These are phyloP conservation scores for Stephania yunnanensis DNA, from an alignment of 164 flowering plant species.

Conservation along the genomic window DNA sequence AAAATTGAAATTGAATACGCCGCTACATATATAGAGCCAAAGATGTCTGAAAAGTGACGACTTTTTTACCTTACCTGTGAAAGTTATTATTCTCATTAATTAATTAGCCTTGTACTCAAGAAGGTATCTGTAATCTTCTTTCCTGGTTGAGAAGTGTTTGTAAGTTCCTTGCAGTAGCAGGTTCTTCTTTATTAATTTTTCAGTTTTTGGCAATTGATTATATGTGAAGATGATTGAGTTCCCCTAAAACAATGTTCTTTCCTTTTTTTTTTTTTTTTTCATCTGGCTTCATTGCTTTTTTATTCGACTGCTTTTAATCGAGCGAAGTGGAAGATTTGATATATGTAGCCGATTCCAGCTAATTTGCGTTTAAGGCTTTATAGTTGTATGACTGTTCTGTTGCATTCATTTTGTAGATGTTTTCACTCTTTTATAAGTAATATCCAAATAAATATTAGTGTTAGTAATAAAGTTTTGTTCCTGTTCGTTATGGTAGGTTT, in stretches of 20 bases:
- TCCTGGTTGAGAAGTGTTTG: slow-evolving; percentile 8
- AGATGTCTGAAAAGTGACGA: slow-evolving; percentile 16
- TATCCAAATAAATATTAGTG: too few relatives aligned
- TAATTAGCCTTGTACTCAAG: slow-evolving; percentile 17
- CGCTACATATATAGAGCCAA: background rate
- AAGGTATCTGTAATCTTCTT: slow-evolving; percentile 16
- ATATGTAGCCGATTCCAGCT: too few relatives aligned
- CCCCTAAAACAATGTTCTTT: background rate
- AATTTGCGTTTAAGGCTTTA: too few relatives aligned
- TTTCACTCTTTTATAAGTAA: too few relatives aligned
- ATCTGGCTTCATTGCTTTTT: too few relatives aligned
- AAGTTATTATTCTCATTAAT: slow-evolving; percentile 15
- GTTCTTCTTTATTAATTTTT: slow-evolving; percentile 3
- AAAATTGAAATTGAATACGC: background rate
- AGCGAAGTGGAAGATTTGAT: too few relatives aligned
- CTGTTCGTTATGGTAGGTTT: too few relatives aligned
- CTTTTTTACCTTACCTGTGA: slow-evolving; percentile 13
- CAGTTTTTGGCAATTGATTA: background rate
- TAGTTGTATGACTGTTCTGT: too few relatives aligned
- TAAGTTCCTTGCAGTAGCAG: slow-evolving; percentile 4
- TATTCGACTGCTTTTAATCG: too few relatives aligned
- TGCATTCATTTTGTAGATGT: too few relatives aligned
- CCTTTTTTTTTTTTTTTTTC: background rate
- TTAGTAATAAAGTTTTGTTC: too few relatives aligned
- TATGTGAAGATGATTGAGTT: slow-evolving; percentile 1